Percentiles rank a stretch among this genome's conserved stretches.
Evolutionary conservation across 345 rosid genomes (phyloP).

Genomic region (Abelmoschus esculentus): DNA sequence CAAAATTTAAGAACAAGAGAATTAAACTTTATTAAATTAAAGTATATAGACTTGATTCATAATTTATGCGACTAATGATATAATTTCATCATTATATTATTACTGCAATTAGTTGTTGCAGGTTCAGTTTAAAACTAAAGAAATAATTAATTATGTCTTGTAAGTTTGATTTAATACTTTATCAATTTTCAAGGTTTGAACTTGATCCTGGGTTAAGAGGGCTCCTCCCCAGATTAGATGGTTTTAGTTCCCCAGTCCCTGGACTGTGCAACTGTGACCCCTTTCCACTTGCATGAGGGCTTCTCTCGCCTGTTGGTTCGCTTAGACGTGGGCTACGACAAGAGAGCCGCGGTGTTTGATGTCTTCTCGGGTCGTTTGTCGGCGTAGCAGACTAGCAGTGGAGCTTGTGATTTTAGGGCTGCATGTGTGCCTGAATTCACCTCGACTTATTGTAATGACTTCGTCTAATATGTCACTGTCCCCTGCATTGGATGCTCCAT

Average conservation of each 20-base stretch:
- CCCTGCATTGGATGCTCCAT: conserved; percentile 44
- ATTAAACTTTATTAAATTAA: too few species aligned
- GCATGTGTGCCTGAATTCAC: conserved; percentile 71
- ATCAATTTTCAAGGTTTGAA: too few species aligned
- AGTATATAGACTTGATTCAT: too few species aligned
- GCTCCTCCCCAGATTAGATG: conserved; percentile 59
- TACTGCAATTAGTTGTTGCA: too few species aligned
- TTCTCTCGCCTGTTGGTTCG: conserved; percentile 53
- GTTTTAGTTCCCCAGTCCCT: conserved; percentile 27
- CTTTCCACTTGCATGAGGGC: conserved; percentile 42
- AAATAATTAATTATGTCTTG: too few species aligned
- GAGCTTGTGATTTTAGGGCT: conserved; percentile 81
- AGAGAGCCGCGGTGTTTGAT: conserved; percentile 39
- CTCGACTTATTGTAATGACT: conserved; percentile 80
- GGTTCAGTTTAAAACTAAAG: too few species aligned
- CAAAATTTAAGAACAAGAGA: too few species aligned
- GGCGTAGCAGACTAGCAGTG: conserved; percentile 72
- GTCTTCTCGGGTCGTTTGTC: conserved; percentile 28
- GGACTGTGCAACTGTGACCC: conserved; percentile 36
- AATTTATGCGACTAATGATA: too few species aligned
- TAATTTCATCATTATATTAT: too few species aligned
- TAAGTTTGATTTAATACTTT: too few species aligned
- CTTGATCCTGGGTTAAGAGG: conserved; percentile 44
- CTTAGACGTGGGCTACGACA: conserved; percentile 50
- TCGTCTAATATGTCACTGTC: conserved; percentile 78